These are phyloP conservation scores for Neonectria neomacrospora DNA, from an alignment of 2,329 filamentous ascomycete species.

Conservation along the genomic window DNA sequence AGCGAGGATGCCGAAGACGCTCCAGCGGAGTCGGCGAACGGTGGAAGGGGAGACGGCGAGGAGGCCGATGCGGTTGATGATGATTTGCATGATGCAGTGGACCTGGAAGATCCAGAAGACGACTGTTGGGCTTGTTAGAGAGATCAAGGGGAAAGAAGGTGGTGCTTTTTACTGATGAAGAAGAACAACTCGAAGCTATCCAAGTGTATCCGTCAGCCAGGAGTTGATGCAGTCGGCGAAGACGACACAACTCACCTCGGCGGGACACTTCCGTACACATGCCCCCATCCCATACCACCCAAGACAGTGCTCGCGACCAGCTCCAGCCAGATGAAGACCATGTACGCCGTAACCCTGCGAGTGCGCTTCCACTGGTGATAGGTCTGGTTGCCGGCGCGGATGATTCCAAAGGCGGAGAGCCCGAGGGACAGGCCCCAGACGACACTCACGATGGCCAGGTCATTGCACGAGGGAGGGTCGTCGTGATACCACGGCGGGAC, in stretches of 20 bases:
- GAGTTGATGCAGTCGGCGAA: not conserved
- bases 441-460: slow-evolving; percentile 51
- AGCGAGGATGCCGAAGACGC: slow-evolving; percentile 54
- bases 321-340: slow-evolving; percentile 55
- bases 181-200: slow-evolving; percentile 46
- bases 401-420: slow-evolving; percentile 48
- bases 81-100: slow-evolving; percentile 60
- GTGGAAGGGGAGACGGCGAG: slow-evolving; percentile 54
- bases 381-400: slow-evolving; percentile 52
- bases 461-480: slow-evolving; percentile 37
- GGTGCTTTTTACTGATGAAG: slow-evolving; percentile 32
- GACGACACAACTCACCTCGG: slow-evolving; percentile 31
- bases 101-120: slow-evolving; percentile 51
- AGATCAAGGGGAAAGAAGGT: slow-evolving; percentile 21
- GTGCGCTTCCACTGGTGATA: slow-evolving; percentile 46
- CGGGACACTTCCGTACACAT: slow-evolving; percentile 47
- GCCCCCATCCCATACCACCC: slow-evolving; percentile 51
- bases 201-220: slow-evolving; percentile 16
- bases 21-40: slow-evolving; percentile 55
- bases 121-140: slow-evolving; percentile 34
- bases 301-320: slow-evolving; percentile 49
- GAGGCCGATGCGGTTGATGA: slow-evolving; percentile 61
- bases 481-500: slow-evolving; percentile 42
- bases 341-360: slow-evolving; percentile 50
- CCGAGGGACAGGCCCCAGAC: slow-evolving; percentile 53